These are phyloP conservation scores for Pseudopyricularia javanii DNA, from an alignment of 2,329 filamentous ascomycete genomes.

Conservation along the genomic window DNA sequence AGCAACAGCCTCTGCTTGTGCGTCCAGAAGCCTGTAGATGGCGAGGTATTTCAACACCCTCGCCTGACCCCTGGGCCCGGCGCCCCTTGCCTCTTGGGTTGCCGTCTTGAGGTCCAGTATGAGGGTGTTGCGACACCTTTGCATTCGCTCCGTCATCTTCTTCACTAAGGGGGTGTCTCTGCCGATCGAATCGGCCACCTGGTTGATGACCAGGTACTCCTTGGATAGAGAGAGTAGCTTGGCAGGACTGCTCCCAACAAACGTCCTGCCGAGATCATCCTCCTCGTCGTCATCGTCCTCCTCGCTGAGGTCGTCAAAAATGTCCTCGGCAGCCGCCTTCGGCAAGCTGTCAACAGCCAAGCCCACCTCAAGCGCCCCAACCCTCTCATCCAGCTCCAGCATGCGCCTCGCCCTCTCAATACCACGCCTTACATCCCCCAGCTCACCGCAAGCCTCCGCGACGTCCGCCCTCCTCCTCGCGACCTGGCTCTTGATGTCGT, in stretches of 20 bases:
- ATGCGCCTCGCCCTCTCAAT: slow-evolving; percentile 51
- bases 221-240: slow-evolving; percentile 32
- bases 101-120: slow-evolving; percentile 42
- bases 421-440: slow-evolving; percentile 47
- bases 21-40: slow-evolving; percentile 39
- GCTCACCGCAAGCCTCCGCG: slow-evolving; percentile 48
- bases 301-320: slow-evolving; percentile 16
- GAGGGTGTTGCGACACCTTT: slow-evolving; percentile 41
- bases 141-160: slow-evolving; percentile 38
- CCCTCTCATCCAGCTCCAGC: slow-evolving; percentile 53
- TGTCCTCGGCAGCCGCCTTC: slow-evolving; percentile 14
- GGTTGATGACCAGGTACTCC: slow-evolving; percentile 29
- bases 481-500: slow-evolving; percentile 58
- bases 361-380: slow-evolving; percentile 50
- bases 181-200: slow-evolving; percentile 30
- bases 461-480: slow-evolving; percentile 52
- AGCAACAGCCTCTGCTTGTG: slow-evolving; percentile 39
- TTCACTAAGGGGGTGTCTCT: slow-evolving; percentile 34
- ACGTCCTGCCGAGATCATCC: slow-evolving; percentile 14
- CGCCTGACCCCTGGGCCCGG: slow-evolving; percentile 26
- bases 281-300: slow-evolving; percentile 16
- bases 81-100: slow-evolving; percentile 26
- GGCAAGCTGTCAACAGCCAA: slow-evolving; percentile 36
- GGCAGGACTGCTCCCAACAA: slow-evolving; percentile 31
- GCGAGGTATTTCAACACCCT: slow-evolving; percentile 38